Base-by-base conservation (phyloP, 83 land plant species). In the Picea mariana region DNA sequence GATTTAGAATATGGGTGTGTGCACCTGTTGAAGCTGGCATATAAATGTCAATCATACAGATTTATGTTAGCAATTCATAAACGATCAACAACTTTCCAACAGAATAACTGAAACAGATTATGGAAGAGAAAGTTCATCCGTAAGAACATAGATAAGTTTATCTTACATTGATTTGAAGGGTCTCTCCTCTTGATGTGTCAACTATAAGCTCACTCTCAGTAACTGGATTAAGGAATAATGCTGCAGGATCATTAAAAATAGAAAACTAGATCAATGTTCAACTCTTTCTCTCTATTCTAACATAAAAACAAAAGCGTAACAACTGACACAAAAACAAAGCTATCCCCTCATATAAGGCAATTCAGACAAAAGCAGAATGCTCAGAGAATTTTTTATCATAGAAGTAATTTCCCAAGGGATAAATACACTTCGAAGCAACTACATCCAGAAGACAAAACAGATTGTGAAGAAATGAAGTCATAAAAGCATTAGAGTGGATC, bases 151-250 rank as follows among this genome's bases (percentile, higher is more conserved):
- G 5, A 80, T 23, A 9, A n/a, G 3, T 21, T 6, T 17, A 83
- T 86, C 95, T 90, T 86, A 96, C 99, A 93, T 96, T 89, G 52
- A 96, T 96, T 31, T 84, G 87, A 27, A 96, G 82, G 5, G 88
- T 90, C 87, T 87, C 96, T 79, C 98, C 98, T 49, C 98, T 91
- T 55, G 95, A 91, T 44, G 96, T 94, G 75, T 95, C 98, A 7
- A 95, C 98, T 12, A 92, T 80, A 47, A 95, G 91, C 88, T 93
- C 87, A 73, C 90, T 89, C 72, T 84, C 90, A 6, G 93, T 92
- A 16, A 79, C 86, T 60, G 96, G 81, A 82, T 87, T 81, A 15
- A 96, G 87, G 84, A 85, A 96, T 58, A 91, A 73, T 62, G 93
- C 98, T 95, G 87, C 71, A 82, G 44, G n/a, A 38, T 68, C 72